Conservation (phyloP, 352 stramenopile genomes). For the Phytophthora brassicae region DNA sequence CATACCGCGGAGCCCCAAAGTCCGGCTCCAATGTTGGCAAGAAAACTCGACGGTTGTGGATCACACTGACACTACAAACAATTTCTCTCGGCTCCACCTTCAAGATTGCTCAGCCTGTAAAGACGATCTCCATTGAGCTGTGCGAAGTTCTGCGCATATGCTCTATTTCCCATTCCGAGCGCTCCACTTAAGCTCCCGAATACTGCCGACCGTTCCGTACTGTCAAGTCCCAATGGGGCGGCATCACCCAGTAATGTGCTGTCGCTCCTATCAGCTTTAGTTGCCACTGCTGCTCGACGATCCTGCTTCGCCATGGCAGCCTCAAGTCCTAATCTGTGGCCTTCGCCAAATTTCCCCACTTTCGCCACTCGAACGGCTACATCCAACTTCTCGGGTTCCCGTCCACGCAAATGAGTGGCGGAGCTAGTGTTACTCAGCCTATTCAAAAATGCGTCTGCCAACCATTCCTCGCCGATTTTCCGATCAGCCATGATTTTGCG, state of each 20-base stretch:
- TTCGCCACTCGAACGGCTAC: background rate
- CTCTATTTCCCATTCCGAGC: background rate
- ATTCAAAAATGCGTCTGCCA: background rate
- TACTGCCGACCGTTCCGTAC: background rate
- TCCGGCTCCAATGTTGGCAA: conserved; percentile 26
- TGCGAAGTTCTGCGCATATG: too few species aligned
- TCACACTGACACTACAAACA: conserved; percentile 76
- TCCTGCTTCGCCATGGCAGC: background rate
- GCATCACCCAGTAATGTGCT: too few species aligned
- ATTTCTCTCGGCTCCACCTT: conserved; percentile 69
- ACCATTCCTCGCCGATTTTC: background rate
- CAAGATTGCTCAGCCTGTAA: conserved; percentile 64
- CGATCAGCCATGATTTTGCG: background rate
- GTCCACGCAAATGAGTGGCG: background rate
- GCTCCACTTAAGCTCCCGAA: background rate
- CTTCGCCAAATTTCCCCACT: conserved; percentile 2
- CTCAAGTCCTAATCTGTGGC: background rate
- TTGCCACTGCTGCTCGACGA: background rate
- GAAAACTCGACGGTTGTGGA: conserved; percentile 62
- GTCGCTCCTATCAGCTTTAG: background rate
- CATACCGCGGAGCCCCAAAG: background rate
- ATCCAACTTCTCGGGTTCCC: background rate
- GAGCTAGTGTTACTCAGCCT: background rate
- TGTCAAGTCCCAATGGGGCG: background rate
- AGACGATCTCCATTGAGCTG: conserved; percentile 61